phyloP scores from a whole-genome alignment of 2,329 filamentous ascomycete genomes.

The Trichoderma afroharzianum region DNA sequence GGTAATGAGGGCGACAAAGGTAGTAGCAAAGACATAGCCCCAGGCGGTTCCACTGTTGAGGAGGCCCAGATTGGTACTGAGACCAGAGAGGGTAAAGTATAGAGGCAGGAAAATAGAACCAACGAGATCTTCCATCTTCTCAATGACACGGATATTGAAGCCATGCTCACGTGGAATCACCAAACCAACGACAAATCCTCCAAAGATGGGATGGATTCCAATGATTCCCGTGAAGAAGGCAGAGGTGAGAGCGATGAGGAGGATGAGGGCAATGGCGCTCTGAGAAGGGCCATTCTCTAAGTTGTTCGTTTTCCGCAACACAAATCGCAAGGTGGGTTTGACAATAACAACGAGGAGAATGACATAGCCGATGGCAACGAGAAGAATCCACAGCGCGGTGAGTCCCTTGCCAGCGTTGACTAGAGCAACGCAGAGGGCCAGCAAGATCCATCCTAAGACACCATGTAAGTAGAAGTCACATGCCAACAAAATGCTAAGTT shows the following conservation, averaged over 20 bases:
- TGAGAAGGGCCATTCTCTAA: slow-evolving; percentile 87
- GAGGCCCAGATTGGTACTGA: slow-evolving; percentile 83
- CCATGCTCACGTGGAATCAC: slow-evolving; percentile 88
- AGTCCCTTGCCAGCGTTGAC: slow-evolving; percentile 84
- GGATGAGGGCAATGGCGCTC: slow-evolving; percentile 74
- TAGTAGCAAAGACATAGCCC: slow-evolving; percentile 85
- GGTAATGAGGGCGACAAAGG: slow-evolving; percentile 74
- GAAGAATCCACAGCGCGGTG: slow-evolving; percentile 78
- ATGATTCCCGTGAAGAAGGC: slow-evolving; percentile 88
- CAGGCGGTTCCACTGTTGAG: slow-evolving; percentile 78
- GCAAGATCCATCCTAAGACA: slow-evolving; percentile 66
- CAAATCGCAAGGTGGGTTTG: slow-evolving; percentile 69
- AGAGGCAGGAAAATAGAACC: slow-evolving; percentile 79
- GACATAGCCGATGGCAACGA: slow-evolving; percentile 71
- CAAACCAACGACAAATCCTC: slow-evolving; percentile 82
- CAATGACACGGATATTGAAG: slow-evolving; percentile 85
- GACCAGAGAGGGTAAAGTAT: slow-evolving; percentile 88
- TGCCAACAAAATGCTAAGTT: background rate
- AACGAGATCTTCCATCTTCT: slow-evolving; percentile 92
- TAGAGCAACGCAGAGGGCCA: slow-evolving; percentile 87
- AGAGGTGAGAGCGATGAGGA: slow-evolving; percentile 73
- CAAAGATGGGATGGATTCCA: slow-evolving; percentile 91
- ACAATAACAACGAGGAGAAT: slow-evolving; percentile 71
- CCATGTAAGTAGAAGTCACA: background rate
- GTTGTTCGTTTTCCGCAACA: slow-evolving; percentile 69